Evolutionary conservation across 2,329 filamentous ascomycete genomes (phyloP), one percentile per base, ranked within the genome.

Genomic region (Claviceps sp.): DNA sequence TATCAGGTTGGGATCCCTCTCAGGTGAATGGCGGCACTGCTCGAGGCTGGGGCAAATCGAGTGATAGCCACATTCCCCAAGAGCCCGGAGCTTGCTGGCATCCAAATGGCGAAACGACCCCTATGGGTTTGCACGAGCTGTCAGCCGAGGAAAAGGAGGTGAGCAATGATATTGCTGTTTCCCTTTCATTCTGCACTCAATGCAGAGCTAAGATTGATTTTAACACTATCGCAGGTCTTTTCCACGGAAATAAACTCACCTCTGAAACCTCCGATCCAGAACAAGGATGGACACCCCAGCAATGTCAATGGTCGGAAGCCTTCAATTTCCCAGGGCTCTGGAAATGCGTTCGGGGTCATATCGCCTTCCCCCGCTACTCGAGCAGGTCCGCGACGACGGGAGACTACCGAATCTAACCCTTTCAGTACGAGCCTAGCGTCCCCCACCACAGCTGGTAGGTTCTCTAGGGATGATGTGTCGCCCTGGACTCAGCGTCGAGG

Each of bases 11-110:
- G 89, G 84, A 88, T 65, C 87, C 89, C 30, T 79, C 82, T 54
- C 77, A 82, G 49, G 71, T 81, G 42, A 89, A 89, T 59, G 82
- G 84, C 64, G 61, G 75, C 67, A 61, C 72, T 58, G 60, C 79
- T 67, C 69, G 82, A 65, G 78, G 79, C 51, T 95, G 89, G 89
- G 87, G 86, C 49, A 89, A 90, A 66, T 77, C 75, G 59, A 78
- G 79, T 54, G 89, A 96, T 57, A 78, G 77, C 54, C 85, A 89
- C 56, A 73, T 77, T 56, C 82, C 82, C 54, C 81, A 86, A 62
- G 89, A 91, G 45, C 87, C 90, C n/a, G 89, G 93, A 56, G 80
- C 91, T 43, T 97, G 90, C 67, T 98, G 91, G 93, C 87, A 95
- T 63, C 70, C 78, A 54, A 76, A 77, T 54, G 89, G 87, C 24